A percentile compares a stretch with the other conserved stretches of the same genome.
Evolutionary conservation across 352 stramenopile species (phyloP).

Genomic region (Phytophthora meadii): DNA sequence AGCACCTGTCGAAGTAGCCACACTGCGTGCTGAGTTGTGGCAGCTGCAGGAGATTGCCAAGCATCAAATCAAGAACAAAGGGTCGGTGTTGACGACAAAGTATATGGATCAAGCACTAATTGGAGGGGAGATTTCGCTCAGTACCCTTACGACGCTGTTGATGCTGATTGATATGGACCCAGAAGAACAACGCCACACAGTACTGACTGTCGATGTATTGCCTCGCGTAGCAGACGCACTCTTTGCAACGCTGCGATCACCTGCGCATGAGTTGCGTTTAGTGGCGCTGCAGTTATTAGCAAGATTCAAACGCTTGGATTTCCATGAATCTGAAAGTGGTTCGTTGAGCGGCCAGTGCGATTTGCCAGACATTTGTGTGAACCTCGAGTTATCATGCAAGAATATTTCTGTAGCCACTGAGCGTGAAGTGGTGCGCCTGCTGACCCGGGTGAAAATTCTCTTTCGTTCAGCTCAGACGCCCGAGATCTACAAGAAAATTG

Average conservation of each 20-base stretch:
- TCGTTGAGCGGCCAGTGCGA: conserved; percentile 69
- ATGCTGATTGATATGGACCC: conserved; percentile 73
- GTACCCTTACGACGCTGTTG: conserved; percentile 66
- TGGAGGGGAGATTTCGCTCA: conserved; percentile 58
- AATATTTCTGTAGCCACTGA: conserved; percentile 78
- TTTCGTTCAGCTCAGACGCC: conserved; percentile 75
- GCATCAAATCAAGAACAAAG: conserved; percentile 33
- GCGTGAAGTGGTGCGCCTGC: conserved; percentile 80
- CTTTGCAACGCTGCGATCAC: conserved; percentile 68
- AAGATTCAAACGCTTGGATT: conserved; percentile 58
- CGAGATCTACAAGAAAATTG: conserved; percentile 79
- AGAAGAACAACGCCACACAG: conserved; percentile 44
- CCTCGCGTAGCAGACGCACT: conserved; percentile 48
- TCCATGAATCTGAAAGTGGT: conserved; percentile 53
- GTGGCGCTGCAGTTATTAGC: conserved; percentile 75
- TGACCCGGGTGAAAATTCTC: conserved; percentile 84
- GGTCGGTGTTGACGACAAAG: conserved; percentile 23
- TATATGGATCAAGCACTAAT: conserved; percentile 47
- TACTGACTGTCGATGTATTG: conserved; percentile 53
- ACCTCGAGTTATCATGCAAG: conserved; percentile 65
- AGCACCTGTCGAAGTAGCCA: conserved; percentile 17
- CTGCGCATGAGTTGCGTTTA: conserved; percentile 67
- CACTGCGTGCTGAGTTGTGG: conserved; percentile 71
- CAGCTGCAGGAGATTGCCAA: conserved; percentile 67
- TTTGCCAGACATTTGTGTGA: conserved; percentile 66